Percentiles rank a stretch among this genome's conserved stretches.
Evolutionary conservation across 192 early-diverging fungal genomes (phyloP).

Genomic region (Rhizophlyctis rosea): DNA sequence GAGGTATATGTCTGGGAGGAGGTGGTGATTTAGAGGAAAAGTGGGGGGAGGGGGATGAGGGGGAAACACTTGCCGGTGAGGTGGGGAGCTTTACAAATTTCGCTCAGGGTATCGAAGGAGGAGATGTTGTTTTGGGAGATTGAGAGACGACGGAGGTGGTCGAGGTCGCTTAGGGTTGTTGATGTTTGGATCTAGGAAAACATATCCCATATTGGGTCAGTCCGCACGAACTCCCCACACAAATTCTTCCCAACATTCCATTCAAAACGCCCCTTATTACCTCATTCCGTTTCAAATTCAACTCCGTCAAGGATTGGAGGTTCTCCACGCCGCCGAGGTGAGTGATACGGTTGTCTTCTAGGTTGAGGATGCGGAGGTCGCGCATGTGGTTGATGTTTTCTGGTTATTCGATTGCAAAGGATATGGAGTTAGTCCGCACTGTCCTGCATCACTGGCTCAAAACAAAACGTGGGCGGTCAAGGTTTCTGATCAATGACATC

Average conservation of each 20-base stretch:
- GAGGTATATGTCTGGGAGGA: constrained; percentile 26
- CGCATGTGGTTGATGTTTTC: constrained; percentile 42
- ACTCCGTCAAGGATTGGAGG: constrained; percentile 30
- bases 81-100: constrained; percentile 15
- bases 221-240: no score
- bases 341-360: constrained; percentile 49
- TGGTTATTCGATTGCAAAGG: constrained; percentile 13
- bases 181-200: constrained; percentile 19
- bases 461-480: no score
- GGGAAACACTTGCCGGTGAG: constrained; percentile 13
- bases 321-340: constrained; percentile 22
- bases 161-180: constrained; percentile 16
- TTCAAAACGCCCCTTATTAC: no score
- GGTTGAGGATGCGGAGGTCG: constrained; percentile 44
- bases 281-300: constrained; percentile 50
- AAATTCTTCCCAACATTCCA: no score
- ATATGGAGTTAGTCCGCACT: no score
- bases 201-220: no score
- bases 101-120: constrained; percentile 32
- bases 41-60: not conserved
- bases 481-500: no score
- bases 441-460: no score
- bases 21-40: not conserved
- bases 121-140: constrained; percentile 34
- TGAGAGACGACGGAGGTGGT: constrained; percentile 26